A percentile compares a stretch with the other conserved stretches of the same genome.
Conservation (phyloP, 192 early-diverging fungal genomes). For the Coemansia reversa region DNA sequence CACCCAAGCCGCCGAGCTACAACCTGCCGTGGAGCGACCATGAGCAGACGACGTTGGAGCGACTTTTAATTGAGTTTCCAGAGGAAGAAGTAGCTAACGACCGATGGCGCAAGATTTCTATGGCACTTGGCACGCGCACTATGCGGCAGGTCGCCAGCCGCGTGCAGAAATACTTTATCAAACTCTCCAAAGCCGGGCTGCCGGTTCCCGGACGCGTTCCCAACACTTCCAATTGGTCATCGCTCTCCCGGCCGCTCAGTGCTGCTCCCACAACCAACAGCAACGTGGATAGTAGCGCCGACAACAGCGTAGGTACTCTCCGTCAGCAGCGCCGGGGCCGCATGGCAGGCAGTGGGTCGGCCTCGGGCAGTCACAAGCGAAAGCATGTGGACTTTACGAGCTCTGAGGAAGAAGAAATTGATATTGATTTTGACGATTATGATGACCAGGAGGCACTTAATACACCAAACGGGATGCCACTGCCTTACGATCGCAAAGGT, state of each 20-base stretch:
- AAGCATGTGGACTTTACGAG: constrained; percentile 47
- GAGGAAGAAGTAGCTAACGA: constrained; percentile 70
- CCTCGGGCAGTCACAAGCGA: constrained; percentile 7
- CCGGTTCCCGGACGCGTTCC: constrained; percentile 67
- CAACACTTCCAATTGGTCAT: constrained; percentile 50
- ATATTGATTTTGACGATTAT: constrained; percentile 15
- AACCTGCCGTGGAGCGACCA: constrained; percentile 73
- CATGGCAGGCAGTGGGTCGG: constrained; percentile 3
- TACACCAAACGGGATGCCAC: neutral
- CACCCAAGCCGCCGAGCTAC: constrained; percentile 56
- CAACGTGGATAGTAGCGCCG: neutral
- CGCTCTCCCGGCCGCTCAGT: neutral
- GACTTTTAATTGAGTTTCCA: constrained; percentile 63
- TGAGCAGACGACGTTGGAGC: constrained; percentile 62
- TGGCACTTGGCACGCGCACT: constrained; percentile 66
- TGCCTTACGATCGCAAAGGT: constrained; percentile 40
- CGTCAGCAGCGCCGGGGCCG: constrained; percentile 19
- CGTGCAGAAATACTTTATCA: constrained; percentile 81
- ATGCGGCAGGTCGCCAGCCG: constrained; percentile 74
- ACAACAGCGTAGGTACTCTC: constrained; percentile 11
- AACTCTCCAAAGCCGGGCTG: constrained; percentile 68
- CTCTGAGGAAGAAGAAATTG: constrained; percentile 26
- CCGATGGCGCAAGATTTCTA: constrained; percentile 70
- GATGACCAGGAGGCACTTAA: constrained; percentile 1
- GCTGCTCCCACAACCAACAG: neutral